Evolutionary conservation across 2,329 filamentous ascomycete species (phyloP).

Genomic region (Exophiala aquamarina): DNA sequence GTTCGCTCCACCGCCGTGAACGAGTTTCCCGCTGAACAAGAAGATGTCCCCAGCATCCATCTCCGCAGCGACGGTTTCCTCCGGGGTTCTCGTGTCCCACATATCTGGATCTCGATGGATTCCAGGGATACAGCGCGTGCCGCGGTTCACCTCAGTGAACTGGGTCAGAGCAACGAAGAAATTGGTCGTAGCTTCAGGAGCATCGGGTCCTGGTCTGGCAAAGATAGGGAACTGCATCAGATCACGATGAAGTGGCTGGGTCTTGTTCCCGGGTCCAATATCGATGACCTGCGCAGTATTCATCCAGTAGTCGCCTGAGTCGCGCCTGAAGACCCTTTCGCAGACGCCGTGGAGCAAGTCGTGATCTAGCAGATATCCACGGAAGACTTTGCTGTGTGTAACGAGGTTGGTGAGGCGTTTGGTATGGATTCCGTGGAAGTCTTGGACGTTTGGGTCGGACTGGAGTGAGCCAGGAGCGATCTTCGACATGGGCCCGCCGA

Average conservation of each 20-base stretch:
- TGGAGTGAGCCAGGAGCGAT: too few relatives aligned
- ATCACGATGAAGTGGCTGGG: slow-evolving; percentile 12
- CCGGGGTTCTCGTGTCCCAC: background rate
- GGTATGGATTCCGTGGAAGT: too few relatives aligned
- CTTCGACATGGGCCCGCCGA: too few relatives aligned
- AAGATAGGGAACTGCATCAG: too few relatives aligned
- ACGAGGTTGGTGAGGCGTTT: background rate
- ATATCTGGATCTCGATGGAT: background rate
- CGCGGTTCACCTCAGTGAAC: background rate
- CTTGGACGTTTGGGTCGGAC: too few relatives aligned
- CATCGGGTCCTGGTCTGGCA: background rate
- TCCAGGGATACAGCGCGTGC: background rate
- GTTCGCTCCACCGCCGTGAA: slow-evolving; percentile 1
- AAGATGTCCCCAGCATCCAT: background rate
- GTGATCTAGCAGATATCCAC: slow-evolving; percentile 2
- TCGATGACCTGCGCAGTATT: slow-evolving; percentile 15
- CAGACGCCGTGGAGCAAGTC: slow-evolving; percentile 7
- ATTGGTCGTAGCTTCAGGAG: slow-evolving; percentile 2
- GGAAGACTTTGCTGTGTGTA: background rate
- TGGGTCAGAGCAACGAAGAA: slow-evolving; percentile 1
- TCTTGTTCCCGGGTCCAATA: slow-evolving; percentile 11
- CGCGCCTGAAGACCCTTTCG: background rate
- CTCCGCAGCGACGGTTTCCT: background rate
- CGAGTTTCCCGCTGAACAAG: background rate
- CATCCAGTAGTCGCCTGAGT: slow-evolving; percentile 7